Percentiles rank a stretch among this genome's conserved stretches.
phyloP scores from a whole-genome alignment of 768 basidiomycete species.

The Leccinum longicurvipes region DNA sequence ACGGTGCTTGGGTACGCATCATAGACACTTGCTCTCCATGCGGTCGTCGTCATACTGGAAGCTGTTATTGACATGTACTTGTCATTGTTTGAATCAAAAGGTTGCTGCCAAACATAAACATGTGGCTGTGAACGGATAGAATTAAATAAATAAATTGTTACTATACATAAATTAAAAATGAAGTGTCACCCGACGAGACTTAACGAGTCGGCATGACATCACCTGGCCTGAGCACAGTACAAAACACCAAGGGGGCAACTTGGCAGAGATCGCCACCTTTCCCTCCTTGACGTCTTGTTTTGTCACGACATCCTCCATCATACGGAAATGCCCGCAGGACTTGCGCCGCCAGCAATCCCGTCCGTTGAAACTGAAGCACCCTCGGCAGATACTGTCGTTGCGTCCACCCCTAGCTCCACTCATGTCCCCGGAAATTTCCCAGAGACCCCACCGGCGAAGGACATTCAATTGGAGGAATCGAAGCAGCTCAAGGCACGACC shows the following conservation, averaged over 20 bases:
- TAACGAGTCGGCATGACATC: slow-evolving; percentile 26
- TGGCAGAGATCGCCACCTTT: slow-evolving; percentile 2
- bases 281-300: not conserved
- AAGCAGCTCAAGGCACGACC: slow-evolving; percentile 1
- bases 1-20: slow-evolving; percentile 11
- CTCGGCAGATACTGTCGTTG: slow-evolving; percentile 16
- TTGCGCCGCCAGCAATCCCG: slow-evolving; percentile 16
- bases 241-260: not conserved
- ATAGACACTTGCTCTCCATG: not conserved
- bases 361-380: slow-evolving; percentile 16
- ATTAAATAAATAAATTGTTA: not conserved
- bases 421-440: not conserved
- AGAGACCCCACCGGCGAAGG: not conserved
- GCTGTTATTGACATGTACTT: slow-evolving; percentile 8
- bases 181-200: slow-evolving; percentile 12
- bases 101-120: slow-evolving; percentile 13
- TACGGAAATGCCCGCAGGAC: slow-evolving; percentile 11
- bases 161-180: not conserved
- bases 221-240: slow-evolving; percentile 11
- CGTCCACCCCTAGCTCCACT: slow-evolving; percentile 1
- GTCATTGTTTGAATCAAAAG: slow-evolving; percentile 12
- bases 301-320: not conserved
- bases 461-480: not conserved
- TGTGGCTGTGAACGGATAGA: not conserved
- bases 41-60: not conserved